Base-by-base conservation (phyloP, 192 early-diverging fungal genomes). In the Chytriomyces confervae region DNA sequence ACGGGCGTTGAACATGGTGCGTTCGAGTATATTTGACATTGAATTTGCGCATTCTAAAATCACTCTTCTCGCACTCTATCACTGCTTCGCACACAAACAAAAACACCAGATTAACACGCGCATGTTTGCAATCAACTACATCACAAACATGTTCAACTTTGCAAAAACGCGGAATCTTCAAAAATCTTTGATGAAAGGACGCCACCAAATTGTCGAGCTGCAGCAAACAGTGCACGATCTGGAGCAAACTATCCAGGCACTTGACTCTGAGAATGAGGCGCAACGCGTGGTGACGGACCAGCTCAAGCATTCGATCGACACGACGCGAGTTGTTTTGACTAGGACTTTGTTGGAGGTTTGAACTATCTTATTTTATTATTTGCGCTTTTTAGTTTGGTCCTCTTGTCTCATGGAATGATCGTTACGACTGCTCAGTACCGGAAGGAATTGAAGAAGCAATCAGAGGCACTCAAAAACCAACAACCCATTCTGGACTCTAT, bases 141-240 rank as follows among this genome's bases (percentile, higher is more conserved):
- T 85, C 36, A 77, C 78, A 18, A 83, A 85, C 62, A 77, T 85
- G 11, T 75, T 80, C 76, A 85, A 85, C 61, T 84, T 81, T 29
- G 82, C 84, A 11, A 80, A 81, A 65, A 83, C 76, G 23, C 79
- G 80, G 13, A 62, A 68, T 7, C 62, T 85, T 53, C 74, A 81
- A 48, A 80, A 79, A 45, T 76, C 82, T 1, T 29, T 85, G 6
- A 27, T 72, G n/a, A 47, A 61, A 50, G 84, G 84, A 9, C 60
- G 62, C 20, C 24, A 20, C 48, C 81, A 85, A 64, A 79, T 85
- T 50, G 43, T 82, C 44, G 77, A 85, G 53, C 78, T 85, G 43
- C 80, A 85, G 78, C 43, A 60, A 50, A 84, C 84, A 6, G 77
- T 85, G 18, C 8, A 10, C 16, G 69, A 50, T 10, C 27, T 85